A percentile compares a stretch with the other conserved stretches of the same genome.
Conservation (phyloP, 2,329 filamentous ascomycete species). For the Niveomyces coronatus region DNA sequence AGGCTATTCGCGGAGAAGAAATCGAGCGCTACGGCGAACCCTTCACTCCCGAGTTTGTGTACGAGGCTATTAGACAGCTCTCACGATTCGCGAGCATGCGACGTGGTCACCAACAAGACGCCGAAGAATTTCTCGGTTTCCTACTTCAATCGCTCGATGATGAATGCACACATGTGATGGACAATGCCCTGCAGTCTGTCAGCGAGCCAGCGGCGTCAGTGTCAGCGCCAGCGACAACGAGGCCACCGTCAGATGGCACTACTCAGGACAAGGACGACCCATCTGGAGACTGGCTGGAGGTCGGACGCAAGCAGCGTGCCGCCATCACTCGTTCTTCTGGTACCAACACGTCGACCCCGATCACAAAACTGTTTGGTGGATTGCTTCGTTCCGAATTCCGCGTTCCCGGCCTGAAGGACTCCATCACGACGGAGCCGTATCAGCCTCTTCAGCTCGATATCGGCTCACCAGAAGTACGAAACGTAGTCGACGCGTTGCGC, state of each 20-base stretch:
- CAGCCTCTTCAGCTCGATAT: conserved; percentile 94
- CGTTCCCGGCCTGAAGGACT: conserved; percentile 78
- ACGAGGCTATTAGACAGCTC: conserved; percentile 79
- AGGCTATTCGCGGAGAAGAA: conserved; percentile 68
- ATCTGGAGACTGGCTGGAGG: conserved; percentile 68
- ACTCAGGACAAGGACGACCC: too few species aligned
- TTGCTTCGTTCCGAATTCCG: conserved; percentile 82
- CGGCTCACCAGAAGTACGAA: conserved; percentile 73
- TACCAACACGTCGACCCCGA: conserved; percentile 62
- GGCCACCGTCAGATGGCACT: too few species aligned
- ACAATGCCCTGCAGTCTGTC: conserved; percentile 14
- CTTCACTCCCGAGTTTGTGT: conserved; percentile 90
- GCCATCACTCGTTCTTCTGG: conserved; percentile 82
- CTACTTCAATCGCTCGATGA: conserved; percentile 87
- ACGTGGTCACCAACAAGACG: conserved; percentile 95
- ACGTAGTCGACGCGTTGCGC: conserved; percentile 84
- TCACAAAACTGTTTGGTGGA: conserved; percentile 92
- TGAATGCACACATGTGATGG: conserved; percentile 72
- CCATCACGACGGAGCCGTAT: conserved; percentile 86
- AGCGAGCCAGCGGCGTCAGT: conserved; percentile 25
- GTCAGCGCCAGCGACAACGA: conserved; percentile 16
- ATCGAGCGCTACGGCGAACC: conserved; percentile 84
- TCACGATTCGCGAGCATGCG: conserved; percentile 88
- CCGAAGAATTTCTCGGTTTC: conserved; percentile 92
- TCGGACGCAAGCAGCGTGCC: conserved; percentile 82